Base-by-base conservation (phyloP, 73 alveolate species). In the Paramecium primaurelia region DNA sequence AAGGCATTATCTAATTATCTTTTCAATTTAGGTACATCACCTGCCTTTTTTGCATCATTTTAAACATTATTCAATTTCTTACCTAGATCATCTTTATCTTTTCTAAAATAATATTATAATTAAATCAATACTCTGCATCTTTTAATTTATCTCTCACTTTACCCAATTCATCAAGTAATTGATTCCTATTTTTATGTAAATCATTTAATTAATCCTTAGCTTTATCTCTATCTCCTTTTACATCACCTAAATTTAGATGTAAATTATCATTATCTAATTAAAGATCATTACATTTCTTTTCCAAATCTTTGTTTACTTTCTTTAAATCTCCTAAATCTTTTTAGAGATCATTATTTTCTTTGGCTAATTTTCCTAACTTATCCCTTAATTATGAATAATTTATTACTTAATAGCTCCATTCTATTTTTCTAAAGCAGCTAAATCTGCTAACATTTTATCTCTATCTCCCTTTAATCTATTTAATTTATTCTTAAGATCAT, bases 391-490 rank as follows among this genome's bases (percentile, higher is more conserved):
- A 18, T 42, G 3, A 45, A 10, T 80, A n/a, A 80, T 14, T 25
- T 18, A 45, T 40, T 80, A 80, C 91, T 80, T 80, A 7, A 80
- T 32, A 45, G 64, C 91, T 42, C 91, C 77, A 80, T 80, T 80
- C 38, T 45, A 49, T 42, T 80, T 80, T 47, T 80, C 91, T 2
- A 80, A 47, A 3, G 91, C 71, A 18, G 47, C 58, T 9, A 80
- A 64, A 80, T 80, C 91, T 42, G 91, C 91, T 25, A 80, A 25
- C 91, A 80, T 80, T 26, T 80, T 80, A 80, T 80, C 91, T 49
- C 91, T 80, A 26, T 80, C 91, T 45, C 91, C 91, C 58, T 47
- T 80, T 14, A 80, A 49, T 26, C 58, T 40, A 20, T 47, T 47
- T 42, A 80, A 26, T 45, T 42, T 42, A 25, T 80, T 49, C 30